A percentile compares a stretch with the other conserved stretches of the same genome.
Conservation (phyloP, 768 basidiomycete species). For the Rhizopogon vinicolor region DNA sequence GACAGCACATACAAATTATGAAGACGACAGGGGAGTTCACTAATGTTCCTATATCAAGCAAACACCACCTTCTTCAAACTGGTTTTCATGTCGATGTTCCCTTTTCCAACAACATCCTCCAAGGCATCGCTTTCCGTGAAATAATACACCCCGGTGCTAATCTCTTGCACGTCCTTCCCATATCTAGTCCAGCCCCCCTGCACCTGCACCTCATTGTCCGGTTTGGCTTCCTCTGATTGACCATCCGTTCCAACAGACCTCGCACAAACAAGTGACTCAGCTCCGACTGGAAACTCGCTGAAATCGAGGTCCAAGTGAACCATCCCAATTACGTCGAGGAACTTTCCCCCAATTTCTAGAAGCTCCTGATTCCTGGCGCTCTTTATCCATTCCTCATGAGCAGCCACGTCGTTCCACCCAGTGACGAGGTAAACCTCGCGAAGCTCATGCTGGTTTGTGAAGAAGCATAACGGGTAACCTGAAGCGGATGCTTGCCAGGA, state of each 20-base stretch:
- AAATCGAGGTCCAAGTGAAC: slow-evolving; percentile 38
- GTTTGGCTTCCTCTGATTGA: neutral
- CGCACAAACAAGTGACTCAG: slow-evolving; percentile 3
- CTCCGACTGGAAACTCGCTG: slow-evolving; percentile 17
- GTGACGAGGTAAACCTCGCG: slow-evolving; percentile 34
- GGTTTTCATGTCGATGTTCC: neutral
- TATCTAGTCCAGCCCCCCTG: neutral
- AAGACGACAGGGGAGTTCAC: neutral
- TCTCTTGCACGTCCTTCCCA: slow-evolving; percentile 13
- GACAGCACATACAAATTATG: neutral
- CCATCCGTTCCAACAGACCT: slow-evolving; percentile 2
- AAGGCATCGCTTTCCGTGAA: slow-evolving; percentile 2
- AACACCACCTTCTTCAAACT: slow-evolving; percentile 9
- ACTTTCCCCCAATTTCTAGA: slow-evolving; percentile 22
- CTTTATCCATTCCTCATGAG: slow-evolving; percentile 39
- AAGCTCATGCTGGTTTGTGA: slow-evolving; percentile 16
- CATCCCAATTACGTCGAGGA: slow-evolving; percentile 30
- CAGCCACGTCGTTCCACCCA: slow-evolving; percentile 38
- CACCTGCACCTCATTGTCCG: neutral
- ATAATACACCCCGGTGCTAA: slow-evolving; percentile 8
- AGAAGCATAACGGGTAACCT: slow-evolving; percentile 37
- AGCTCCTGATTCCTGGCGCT: slow-evolving; percentile 37
- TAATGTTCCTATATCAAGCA: neutral
- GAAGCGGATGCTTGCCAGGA: slow-evolving; percentile 37
- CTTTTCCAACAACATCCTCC: neutral